These are phyloP conservation scores for Alternaria gaisen DNA, from an alignment of 2,329 filamentous ascomycete species.

Conservation along the genomic window DNA sequence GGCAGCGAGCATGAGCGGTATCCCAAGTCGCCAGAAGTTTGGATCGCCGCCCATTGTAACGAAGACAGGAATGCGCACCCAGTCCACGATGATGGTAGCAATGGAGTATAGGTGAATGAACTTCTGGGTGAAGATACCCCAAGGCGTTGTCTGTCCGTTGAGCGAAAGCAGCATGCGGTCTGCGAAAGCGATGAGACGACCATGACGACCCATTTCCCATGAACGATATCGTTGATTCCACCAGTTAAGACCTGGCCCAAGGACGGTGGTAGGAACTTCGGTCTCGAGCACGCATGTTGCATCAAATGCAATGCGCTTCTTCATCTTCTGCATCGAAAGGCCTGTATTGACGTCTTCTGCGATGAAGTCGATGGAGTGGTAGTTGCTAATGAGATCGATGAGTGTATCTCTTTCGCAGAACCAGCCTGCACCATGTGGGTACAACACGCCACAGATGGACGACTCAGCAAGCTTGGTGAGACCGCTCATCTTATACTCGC, in stretches of 20 bases:
- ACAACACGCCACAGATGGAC: conserved; percentile 26
- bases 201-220: conserved; percentile 32
- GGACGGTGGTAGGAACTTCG: conserved; percentile 28
- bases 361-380: conserved; percentile 32
- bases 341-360: conserved; percentile 29
- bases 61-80: conserved; percentile 26
- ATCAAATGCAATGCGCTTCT: conserved; percentile 28
- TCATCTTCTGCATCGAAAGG: conserved; percentile 24
- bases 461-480: conserved; percentile 25
- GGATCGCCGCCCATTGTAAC: conserved; percentile 22
- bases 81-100: conserved; percentile 26
- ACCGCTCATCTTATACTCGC: conserved; percentile 24
- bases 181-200: conserved; percentile 25
- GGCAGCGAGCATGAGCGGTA: conserved; percentile 23
- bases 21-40: conserved; percentile 21
- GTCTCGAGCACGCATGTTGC: conserved; percentile 25
- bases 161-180: conserved; percentile 22
- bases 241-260: conserved; percentile 29
- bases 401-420: conserved; percentile 27
- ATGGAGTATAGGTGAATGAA: conserved; percentile 27
- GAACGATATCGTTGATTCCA: conserved; percentile 26
- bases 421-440: conserved; percentile 30
- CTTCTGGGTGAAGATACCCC: conserved; percentile 28
- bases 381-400: conserved; percentile 25
- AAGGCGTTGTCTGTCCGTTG: conserved; percentile 16